Evolutionary conservation across 805 yeast genomes (phyloP).

Genomic region (Lipomyces orientalis): DNA sequence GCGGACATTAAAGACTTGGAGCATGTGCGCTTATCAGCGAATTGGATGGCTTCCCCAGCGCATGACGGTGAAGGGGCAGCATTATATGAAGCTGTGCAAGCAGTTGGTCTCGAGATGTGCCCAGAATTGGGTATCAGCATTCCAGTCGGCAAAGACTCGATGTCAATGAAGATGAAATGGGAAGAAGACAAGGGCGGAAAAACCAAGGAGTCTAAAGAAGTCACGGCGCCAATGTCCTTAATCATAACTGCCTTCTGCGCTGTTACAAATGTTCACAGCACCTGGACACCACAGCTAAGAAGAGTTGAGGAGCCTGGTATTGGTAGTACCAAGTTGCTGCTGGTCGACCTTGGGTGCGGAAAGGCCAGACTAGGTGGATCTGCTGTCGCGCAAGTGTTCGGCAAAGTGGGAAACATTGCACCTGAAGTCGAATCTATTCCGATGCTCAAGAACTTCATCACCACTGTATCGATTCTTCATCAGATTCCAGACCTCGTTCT

Average conservation of each 20-base stretch:
- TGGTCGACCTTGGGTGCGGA: conserved; percentile 76
- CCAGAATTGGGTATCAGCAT: conserved; percentile 89
- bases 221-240: conserved; percentile 92
- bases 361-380: conserved; percentile 82
- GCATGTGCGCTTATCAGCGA: conserved; percentile 86
- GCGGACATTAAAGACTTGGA: conserved; percentile 81
- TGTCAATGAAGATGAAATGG: conserved; percentile 99
- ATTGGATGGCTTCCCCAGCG: conserved; percentile 99
- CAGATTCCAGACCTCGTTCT: conserved; percentile 62
- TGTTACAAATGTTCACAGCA: conserved; percentile 78
- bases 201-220: conserved; percentile 62
- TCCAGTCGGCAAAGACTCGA: conserved; percentile 98
- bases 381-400: conserved; percentile 91
- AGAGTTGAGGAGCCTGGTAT: conserved; percentile 54
- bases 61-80: conserved; percentile 95
- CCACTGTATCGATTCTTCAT: conserved; percentile 75
- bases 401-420: conserved; percentile 78
- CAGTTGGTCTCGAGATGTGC: conserved; percentile 91
- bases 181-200: conserved; percentile 50
- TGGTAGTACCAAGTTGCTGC: conserved; percentile 58
- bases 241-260: conserved; percentile 91
- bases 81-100: conserved; percentile 95
- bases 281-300: conserved; percentile 90
- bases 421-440: conserved; percentile 80
- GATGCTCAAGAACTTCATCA: conserved; percentile 70